These are phyloP conservation scores for Abrus precatorius DNA, from an alignment of 306 rosid species.

Conservation along the genomic window DNA sequence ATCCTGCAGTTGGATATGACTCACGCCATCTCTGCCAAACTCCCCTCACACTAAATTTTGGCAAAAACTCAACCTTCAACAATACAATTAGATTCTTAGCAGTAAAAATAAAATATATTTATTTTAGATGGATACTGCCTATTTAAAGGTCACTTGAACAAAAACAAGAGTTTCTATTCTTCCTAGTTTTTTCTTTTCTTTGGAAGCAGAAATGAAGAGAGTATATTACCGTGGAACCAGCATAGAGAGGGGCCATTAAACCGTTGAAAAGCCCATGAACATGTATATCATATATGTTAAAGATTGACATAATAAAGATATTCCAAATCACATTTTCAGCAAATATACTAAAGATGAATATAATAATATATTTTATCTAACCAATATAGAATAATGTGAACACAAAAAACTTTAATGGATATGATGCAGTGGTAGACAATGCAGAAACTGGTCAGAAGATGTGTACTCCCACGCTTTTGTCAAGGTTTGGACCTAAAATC, in stretches of 20 bases:
- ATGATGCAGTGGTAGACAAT: slow-evolving; percentile 94
- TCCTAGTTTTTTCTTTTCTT: slow-evolving; percentile 18
- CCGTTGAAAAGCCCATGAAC: slow-evolving; percentile 98
- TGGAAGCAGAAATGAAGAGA: slow-evolving; percentile 34
- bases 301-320: slow-evolving; percentile 54
- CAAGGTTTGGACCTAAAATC: slow-evolving; percentile 87
- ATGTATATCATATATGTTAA: slow-evolving; percentile 70
- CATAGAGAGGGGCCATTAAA: slow-evolving; percentile 85
- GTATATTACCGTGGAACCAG: slow-evolving; percentile 83
- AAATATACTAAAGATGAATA: slow-evolving; percentile 38
- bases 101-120: slow-evolving; percentile 13
- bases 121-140: slow-evolving; percentile 35
- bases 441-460: slow-evolving; percentile 79
- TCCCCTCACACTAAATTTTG: slow-evolving; percentile 94
- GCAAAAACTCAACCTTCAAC: slow-evolving; percentile 93
- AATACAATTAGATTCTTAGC: slow-evolving; percentile 49
- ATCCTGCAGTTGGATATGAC: slow-evolving; percentile 75
- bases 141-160: slow-evolving; percentile 40
- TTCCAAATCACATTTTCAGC: slow-evolving; percentile 34
- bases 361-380: slow-evolving; percentile 33
- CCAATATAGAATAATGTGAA: slow-evolving; percentile 35
- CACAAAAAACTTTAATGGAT: slow-evolving; percentile 63
- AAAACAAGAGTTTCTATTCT: background rate
- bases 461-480: slow-evolving; percentile 91
- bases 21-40: slow-evolving; percentile 98